Evolutionary conservation across 306 rosid genomes (phyloP).

Genomic region (Arachis hypogaea): DNA sequence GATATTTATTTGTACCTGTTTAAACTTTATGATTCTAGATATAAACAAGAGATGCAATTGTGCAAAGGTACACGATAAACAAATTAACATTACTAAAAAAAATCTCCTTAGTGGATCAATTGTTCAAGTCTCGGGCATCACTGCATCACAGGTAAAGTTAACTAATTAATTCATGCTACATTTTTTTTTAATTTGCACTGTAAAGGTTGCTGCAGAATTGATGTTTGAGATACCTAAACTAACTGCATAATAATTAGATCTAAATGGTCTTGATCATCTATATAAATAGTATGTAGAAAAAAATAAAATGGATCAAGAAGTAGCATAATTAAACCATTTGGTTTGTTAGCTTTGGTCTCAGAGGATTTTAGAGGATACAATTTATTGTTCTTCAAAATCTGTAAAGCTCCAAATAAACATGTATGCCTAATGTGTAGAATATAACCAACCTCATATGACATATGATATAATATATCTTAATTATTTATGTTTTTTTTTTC

Average conservation of each 20-base stretch:
- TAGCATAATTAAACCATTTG: constrained; percentile 66
- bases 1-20: not conserved
- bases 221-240: constrained; percentile 47
- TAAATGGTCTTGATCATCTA: constrained; percentile 42
- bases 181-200: not conserved
- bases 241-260: constrained; percentile 46
- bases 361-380: constrained; percentile 55
- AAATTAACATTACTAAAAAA: constrained; percentile 36
- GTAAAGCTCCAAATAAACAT: constrained; percentile 43
- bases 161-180: not conserved
- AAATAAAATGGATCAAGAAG: constrained; percentile 41
- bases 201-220: constrained; percentile 64
- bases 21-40: constrained; percentile 25
- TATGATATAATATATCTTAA: too few species aligned
- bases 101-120: constrained; percentile 40
- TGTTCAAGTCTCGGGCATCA: constrained; percentile 55
- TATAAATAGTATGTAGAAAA: constrained; percentile 52
- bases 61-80: constrained; percentile 50
- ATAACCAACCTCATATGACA: too few species aligned
- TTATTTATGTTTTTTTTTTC: too few species aligned
- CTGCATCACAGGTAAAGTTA: constrained; percentile 62
- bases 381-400: constrained; percentile 54
- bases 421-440: constrained; percentile 62
- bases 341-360: constrained; percentile 64
- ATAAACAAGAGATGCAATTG: constrained; percentile 75